Conservation (phyloP, 2,329 filamentous ascomycete genomes). For the Alternaria novae-zelandiae region DNA sequence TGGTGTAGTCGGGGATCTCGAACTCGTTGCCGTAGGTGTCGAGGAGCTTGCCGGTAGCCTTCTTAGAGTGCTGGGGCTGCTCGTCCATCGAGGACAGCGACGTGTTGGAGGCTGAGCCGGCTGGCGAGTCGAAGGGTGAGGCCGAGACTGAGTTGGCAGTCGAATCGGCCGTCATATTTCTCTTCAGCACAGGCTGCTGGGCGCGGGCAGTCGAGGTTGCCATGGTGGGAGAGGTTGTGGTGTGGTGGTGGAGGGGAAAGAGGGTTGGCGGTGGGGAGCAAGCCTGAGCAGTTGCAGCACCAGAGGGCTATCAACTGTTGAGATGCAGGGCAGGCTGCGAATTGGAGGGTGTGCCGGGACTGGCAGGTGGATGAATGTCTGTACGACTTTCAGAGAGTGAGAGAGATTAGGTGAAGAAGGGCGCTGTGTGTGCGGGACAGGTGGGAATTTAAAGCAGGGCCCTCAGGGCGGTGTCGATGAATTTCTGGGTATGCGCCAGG, state of each 20-base stretch:
- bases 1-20: slow-evolving; percentile 90
- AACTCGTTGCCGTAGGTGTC: slow-evolving; percentile 97
- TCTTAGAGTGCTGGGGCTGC: slow-evolving; percentile 56
- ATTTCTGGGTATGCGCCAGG: slow-evolving; percentile 23
- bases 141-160: slow-evolving; percentile 59
- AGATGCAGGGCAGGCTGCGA: slow-evolving; percentile 29
- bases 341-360: slow-evolving; percentile 19
- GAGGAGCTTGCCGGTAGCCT: slow-evolving; percentile 67
- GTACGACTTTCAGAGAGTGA: slow-evolving; percentile 2
- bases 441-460: slow-evolving; percentile 26
- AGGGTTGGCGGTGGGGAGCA: slow-evolving; percentile 5
- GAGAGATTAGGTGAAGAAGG: slow-evolving; percentile 3
- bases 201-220: slow-evolving; percentile 62
- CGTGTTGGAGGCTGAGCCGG: slow-evolving; percentile 77
- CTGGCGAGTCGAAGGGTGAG: slow-evolving; percentile 66
- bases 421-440: slow-evolving; percentile 15
- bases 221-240: slow-evolving; percentile 26
- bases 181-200: slow-evolving; percentile 55
- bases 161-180: slow-evolving; percentile 60
- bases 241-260: slow-evolving; percentile 1
- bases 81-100: slow-evolving; percentile 87
- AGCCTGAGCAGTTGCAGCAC: slow-evolving; percentile 18
- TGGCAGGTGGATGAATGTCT: slow-evolving; percentile 3
- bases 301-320: slow-evolving; percentile 24
- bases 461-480: slow-evolving; percentile 32